Evolutionary conservation across 441 rosid genomes (phyloP), one percentile per base, ranked within the genome.

Genomic region (Populus hybrid): DNA sequence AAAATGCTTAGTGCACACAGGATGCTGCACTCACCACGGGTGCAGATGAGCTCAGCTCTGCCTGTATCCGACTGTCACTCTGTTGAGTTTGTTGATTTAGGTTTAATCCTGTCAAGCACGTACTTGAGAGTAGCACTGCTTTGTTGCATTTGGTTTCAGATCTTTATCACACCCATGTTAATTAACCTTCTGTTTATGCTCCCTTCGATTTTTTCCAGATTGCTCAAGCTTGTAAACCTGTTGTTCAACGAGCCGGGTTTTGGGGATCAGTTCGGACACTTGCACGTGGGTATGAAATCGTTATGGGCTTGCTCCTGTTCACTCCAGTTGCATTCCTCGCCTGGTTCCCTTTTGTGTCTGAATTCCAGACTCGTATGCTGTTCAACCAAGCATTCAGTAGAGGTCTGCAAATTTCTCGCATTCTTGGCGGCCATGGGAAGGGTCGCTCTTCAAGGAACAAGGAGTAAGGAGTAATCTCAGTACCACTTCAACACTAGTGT

Each of bases 381-480:
- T 97, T 97, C 89, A 97, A 97, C 89, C 99, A 96, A 85, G 99
- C 98, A 11, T 96, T 96, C 85, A 96, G 98, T 82, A 89, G 99
- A 91, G 99, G 99, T 80, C 89, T 97, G 78, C 99, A 97, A 82
- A 97, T 97, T 84, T 97, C 99, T 11, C 99, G 99, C 80, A 92
- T 97, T 87, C 95, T 97, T 7, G 99, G 98, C 18, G 98, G 99
- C 7, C 99, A 89, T 2, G 81, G 89, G 76, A 97, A 92, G 84
- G 97, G 93, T 73, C 94, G 93, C 0, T 73, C 98, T n/a, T 85
- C 98, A n/a, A 89, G 94, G 4, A 88, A 83, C 91, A n/a, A n/a
- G n/a, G n/a, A n/a, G n/a, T n/a, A 92, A 90, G 88, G 97, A 93
- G 83, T 93, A 79, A 87, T 69, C 72, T 64, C 18, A 14, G 29